Conservation (phyloP, 2,329 filamentous ascomycete genomes). For the Corinectria fuckeliana region DNA sequence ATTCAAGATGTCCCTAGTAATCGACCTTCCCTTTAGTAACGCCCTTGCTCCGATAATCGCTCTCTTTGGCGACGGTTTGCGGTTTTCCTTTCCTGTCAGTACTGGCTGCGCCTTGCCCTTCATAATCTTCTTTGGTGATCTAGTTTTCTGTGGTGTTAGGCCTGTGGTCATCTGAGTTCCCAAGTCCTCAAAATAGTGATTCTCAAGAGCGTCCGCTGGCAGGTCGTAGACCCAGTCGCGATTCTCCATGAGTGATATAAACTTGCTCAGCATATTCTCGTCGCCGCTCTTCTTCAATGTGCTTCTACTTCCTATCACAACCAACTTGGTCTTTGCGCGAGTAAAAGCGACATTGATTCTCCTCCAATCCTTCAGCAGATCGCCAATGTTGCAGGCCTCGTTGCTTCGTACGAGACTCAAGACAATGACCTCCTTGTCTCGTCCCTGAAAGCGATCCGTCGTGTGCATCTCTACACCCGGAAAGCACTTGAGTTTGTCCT, state of each 20-base stretch:
- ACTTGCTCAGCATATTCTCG: constrained; percentile 77
- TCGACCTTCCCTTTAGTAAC: constrained; percentile 69
- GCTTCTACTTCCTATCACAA: constrained; percentile 82
- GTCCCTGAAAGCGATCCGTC: constrained; percentile 93
- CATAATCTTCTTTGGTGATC: constrained; percentile 39
- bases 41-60: constrained; percentile 65
- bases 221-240: constrained; percentile 83
- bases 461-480: constrained; percentile 89
- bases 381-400: constrained; percentile 81
- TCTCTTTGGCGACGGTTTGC: constrained; percentile 57
- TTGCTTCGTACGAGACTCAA: constrained; percentile 90
- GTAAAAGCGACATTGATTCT: constrained; percentile 97
- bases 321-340: constrained; percentile 86
- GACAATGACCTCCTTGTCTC: constrained; percentile 93
- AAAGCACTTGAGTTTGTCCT: constrained; percentile 69
- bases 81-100: constrained; percentile 52
- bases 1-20: constrained; percentile 80
- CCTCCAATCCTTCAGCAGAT: constrained; percentile 88
- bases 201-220: constrained; percentile 65
- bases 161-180: constrained; percentile 54
- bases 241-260: constrained; percentile 78
- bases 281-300: constrained; percentile 77
- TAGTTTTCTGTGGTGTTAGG: constrained; percentile 38
- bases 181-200: constrained; percentile 70
- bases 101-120: constrained; percentile 23